phyloP scores from a whole-genome alignment of 2,329 filamentous ascomycete species.

The Paecilomyces niveus region DNA sequence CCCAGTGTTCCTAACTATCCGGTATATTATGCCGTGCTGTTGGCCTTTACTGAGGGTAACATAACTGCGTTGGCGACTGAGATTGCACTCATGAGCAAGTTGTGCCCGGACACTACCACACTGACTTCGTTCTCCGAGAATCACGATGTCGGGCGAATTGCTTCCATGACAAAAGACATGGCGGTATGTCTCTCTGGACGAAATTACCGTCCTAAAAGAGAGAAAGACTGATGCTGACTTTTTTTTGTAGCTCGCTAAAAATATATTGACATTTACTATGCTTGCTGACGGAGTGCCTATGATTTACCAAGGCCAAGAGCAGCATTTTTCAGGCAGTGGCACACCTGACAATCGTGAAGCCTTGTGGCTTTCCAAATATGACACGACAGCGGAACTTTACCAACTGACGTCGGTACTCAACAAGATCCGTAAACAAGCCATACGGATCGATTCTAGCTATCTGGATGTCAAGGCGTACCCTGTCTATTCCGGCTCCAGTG shows the following conservation, averaged over 20 bases:
- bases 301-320: slow-evolving; percentile 60
- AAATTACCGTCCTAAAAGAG: background rate
- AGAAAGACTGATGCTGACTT: background rate
- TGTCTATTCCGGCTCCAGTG: slow-evolving; percentile 33
- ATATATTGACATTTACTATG: slow-evolving; percentile 55
- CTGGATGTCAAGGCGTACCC: slow-evolving; percentile 27
- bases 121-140: slow-evolving; percentile 53
- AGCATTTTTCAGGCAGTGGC: slow-evolving; percentile 47
- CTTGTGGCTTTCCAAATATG: slow-evolving; percentile 48
- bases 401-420: slow-evolving; percentile 38
- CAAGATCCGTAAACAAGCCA: slow-evolving; percentile 36
- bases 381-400: slow-evolving; percentile 39
- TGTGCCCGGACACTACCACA: slow-evolving; percentile 35
- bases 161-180: slow-evolving; percentile 46
- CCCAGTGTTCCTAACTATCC: slow-evolving; percentile 44
- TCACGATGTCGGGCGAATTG: slow-evolving; percentile 52
- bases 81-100: slow-evolving; percentile 15
- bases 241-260: slow-evolving; percentile 46
- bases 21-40: slow-evolving; percentile 28
- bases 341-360: slow-evolving; percentile 48
- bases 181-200: slow-evolving; percentile 16
- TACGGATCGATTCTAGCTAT: slow-evolving; percentile 25
- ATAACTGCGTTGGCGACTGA: slow-evolving; percentile 19
- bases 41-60: slow-evolving; percentile 26
- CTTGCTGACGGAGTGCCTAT: slow-evolving; percentile 56